A percentile compares a stretch with the other conserved stretches of the same genome.
phyloP scores from a whole-genome alignment of 345 rosid genomes.

The Camelina sativa region DNA sequence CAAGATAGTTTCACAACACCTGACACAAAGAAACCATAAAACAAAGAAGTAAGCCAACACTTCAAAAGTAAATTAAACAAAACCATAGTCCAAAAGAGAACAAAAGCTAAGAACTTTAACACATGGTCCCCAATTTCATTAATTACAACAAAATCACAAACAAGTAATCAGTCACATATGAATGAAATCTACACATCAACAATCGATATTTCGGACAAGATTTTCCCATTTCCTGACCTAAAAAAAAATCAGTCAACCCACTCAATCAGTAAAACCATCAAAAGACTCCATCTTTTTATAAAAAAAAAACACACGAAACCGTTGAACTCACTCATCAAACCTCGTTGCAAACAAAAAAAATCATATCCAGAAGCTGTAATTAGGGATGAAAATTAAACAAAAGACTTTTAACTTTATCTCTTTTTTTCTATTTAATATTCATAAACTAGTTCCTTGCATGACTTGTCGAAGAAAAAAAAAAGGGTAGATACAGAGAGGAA shows the following conservation, averaged over 20 bases:
- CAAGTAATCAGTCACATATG: slow-evolving; percentile 8
- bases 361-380: slow-evolving; percentile 19
- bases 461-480: slow-evolving; percentile 34
- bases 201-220: slow-evolving; percentile 25
- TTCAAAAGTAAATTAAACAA: not conserved
- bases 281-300: slow-evolving; percentile 28
- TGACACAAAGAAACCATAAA: slow-evolving; percentile 25
- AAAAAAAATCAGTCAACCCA: slow-evolving; percentile 42
- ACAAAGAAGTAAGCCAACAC: not conserved
- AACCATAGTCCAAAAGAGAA: slow-evolving; percentile 29
- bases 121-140: slow-evolving; percentile 20
- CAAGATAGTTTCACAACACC: slow-evolving; percentile 2
- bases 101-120: slow-evolving; percentile 25
- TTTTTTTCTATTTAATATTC: too few relatives aligned
- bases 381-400: slow-evolving; percentile 21
- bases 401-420: slow-evolving; percentile 15
- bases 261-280: slow-evolving; percentile 23
- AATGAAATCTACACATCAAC: slow-evolving; percentile 32
- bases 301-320: slow-evolving; percentile 14
- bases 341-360: slow-evolving; percentile 4
- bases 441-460: slow-evolving; percentile 31
- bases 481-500: slow-evolving; percentile 5
- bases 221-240: slow-evolving; percentile 28
- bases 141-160: slow-evolving; percentile 2
- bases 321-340: slow-evolving; percentile 18